Evolutionary conservation across 371 early-diverging fungal species (phyloP), one percentile per base, ranked within the genome.

Genomic region (Umbelopsis sp.): DNA sequence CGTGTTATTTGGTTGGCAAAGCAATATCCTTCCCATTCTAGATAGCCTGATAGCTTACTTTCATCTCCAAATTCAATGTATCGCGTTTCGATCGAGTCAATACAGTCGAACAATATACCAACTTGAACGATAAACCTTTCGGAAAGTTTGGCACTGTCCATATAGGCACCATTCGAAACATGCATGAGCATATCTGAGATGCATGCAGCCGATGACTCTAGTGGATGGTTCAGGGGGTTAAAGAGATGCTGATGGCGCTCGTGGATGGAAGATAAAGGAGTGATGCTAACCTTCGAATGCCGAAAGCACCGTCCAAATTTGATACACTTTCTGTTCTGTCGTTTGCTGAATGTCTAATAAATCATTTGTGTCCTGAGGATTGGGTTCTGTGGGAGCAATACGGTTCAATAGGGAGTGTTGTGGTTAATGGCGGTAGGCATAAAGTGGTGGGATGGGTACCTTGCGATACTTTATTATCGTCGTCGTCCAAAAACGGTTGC

Each of bases 171-270:
- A 68, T 93, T 93, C 24, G 97, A 94, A n/a, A 98, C 94, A 71
- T 96, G 93, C 65, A 96, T 76, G 24, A 99, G 78, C 95, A 97
- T 99, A 71, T 97, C 96, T 4, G 96, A 96, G 63, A 99, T 98
- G 78, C 96, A 97, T 11, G 96, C 94, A n/a, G 98, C 97, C 0
- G 97, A 92, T 1, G 97, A 95, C 75, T 98, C 98, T 82, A 41
- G 63, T 35, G 44, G 63, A 1, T 35, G 35, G 5, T 22, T 22
- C 51, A 41, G 10, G 7, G 41, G 7, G 7, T 41, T 41, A 41
- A 12, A 41, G 0, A 7, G 10, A 41, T 41, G 41, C 7, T 41
- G 41, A 7, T 12, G 41, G 12, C 7, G 12, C 12, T 41, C 5
- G 4, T 29, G 41, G 41, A 41, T 41, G 1, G 12, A n/a, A 57